phyloP scores from a whole-genome alignment of 129 eudicot species.

The Kitagawia praeruptora region DNA sequence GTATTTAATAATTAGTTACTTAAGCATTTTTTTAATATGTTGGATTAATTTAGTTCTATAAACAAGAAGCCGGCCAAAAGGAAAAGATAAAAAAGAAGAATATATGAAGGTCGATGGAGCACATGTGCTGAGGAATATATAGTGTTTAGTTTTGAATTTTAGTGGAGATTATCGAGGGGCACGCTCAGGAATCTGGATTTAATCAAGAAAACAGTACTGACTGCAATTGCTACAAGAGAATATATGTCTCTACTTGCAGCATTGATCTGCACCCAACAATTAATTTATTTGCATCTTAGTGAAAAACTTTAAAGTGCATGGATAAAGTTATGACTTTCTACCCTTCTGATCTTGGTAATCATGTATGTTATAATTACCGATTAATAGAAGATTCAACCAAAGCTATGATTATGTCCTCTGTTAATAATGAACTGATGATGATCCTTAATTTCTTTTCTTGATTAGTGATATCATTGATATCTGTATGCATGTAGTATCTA shows the following conservation, averaged over 20 bases:
- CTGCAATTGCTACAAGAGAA: neutral
- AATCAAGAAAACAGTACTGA: conserved; percentile 6
- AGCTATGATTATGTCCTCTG: conserved; percentile 1
- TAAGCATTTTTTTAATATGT: neutral
- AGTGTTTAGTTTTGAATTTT: neutral
- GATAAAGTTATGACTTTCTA: neutral
- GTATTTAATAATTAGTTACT: neutral
- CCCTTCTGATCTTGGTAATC: conserved; percentile 8
- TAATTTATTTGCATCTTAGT: neutral
- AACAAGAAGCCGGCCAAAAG: neutral
- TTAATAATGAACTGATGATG: neutral
- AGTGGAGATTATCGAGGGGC: conserved; percentile 9
- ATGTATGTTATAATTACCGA: conserved; percentile 34
- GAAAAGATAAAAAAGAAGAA: neutral
- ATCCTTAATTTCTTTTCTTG: neutral
- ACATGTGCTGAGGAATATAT: conserved; percentile 9
- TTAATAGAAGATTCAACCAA: neutral
- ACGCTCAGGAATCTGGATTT: conserved; percentile 3
- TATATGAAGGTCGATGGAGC: conserved; percentile 1
- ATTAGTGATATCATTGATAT: neutral
- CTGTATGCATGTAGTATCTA: neutral
- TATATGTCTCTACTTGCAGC: conserved; percentile 2
- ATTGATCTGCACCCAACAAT: neutral
- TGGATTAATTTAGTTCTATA: neutral
- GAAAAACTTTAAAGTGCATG: neutral